phyloP scores from a whole-genome alignment of 1,284 basidiomycete genomes.

The Pyrrhoderma noxium region DNA sequence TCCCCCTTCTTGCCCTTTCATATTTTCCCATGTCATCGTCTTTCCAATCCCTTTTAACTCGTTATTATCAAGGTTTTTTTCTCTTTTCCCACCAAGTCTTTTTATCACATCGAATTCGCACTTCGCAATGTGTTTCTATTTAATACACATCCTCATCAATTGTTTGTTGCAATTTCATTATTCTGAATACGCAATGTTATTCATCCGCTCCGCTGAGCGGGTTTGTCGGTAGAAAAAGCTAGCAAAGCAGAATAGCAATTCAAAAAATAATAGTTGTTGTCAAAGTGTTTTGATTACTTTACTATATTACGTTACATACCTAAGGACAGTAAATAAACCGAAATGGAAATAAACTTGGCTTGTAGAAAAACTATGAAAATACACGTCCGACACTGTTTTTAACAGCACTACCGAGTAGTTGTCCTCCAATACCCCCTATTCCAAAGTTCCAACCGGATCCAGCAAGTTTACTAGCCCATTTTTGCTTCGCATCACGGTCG shows the following conservation, averaged over 20 bases:
- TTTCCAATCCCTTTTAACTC: not conserved
- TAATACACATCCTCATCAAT: not conserved
- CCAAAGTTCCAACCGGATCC: constrained; percentile 57
- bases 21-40: constrained; percentile 2
- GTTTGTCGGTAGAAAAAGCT: constrained; percentile 2
- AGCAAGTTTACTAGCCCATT: constrained; percentile 68
- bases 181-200: constrained; percentile 2
- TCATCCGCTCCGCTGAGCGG: constrained; percentile 10
- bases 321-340: too few relatives aligned
- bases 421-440: constrained; percentile 70
- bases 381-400: constrained; percentile 76
- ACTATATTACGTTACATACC: too few relatives aligned
- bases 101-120: constrained; percentile 8
- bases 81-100: too few relatives aligned
- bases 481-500: constrained; percentile 81
- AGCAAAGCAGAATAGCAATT: too few relatives aligned
- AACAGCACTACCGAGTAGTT: constrained; percentile 70
- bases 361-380: constrained; percentile 32
- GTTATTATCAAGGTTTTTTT: too few relatives aligned
- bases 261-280: too few relatives aligned
- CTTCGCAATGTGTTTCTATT: constrained; percentile 10
- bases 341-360: too few relatives aligned
- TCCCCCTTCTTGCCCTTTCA: constrained; percentile 16
- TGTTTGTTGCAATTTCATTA: not conserved
- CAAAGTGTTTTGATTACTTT: too few relatives aligned